phyloP scores from a whole-genome alignment of 148 eudicot genomes.

The Heliosperma pusillum region DNA sequence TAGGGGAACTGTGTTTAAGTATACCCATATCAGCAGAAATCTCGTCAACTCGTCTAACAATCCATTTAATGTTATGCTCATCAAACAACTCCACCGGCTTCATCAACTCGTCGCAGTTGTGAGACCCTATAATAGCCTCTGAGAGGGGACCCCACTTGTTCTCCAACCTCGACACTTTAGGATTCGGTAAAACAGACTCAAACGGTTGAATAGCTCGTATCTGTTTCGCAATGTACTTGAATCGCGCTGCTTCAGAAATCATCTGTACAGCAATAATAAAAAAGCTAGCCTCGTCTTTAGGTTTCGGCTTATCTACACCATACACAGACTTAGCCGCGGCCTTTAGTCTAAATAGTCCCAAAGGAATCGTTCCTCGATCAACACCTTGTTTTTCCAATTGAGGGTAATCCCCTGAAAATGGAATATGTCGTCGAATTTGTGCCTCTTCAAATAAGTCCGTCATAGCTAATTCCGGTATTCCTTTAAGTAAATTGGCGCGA shows the following conservation, averaged over 20 bases:
- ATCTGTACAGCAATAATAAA: neutral
- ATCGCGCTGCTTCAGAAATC: slow-evolving; percentile 5
- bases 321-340: neutral
- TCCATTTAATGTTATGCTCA: neutral
- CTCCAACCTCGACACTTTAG: neutral
- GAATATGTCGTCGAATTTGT: neutral
- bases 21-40: neutral
- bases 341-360: neutral
- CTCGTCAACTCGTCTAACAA: neutral
- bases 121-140: neutral
- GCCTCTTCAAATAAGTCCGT: neutral
- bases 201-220: neutral
- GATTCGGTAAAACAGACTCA: neutral
- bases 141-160: slow-evolving; percentile 9
- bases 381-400: neutral
- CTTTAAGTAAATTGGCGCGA: neutral
- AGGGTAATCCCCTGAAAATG: neutral
- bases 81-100: neutral
- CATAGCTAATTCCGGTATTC: neutral
- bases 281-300: neutral
- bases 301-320: neutral
- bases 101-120: neutral
- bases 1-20: neutral
- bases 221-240: neutral
- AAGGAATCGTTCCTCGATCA: neutral